A percentile compares a stretch with the other conserved stretches of the same genome.
Evolutionary conservation across 495 filamentous ascomycete species (phyloP).

Genomic region (Tricharina praecox): DNA sequence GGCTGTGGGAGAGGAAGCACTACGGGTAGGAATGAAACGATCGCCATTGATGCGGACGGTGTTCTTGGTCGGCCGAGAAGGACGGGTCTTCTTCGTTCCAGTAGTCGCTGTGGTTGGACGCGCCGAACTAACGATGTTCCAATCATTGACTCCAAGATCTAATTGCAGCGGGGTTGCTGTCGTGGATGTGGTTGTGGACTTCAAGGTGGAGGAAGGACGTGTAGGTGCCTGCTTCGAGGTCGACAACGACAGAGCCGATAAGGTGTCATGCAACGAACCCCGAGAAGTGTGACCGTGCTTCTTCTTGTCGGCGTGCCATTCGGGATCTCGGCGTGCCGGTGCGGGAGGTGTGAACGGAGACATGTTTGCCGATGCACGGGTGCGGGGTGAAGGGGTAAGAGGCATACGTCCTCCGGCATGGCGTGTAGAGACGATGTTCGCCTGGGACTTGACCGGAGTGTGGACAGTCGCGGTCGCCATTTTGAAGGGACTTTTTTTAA

Average conservation of each 20-base stretch:
- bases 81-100: constrained; percentile 55
- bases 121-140: constrained; percentile 63
- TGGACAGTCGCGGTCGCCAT: constrained; percentile 85
- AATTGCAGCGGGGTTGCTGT: constrained; percentile 51
- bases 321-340: constrained; percentile 15
- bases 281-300: constrained; percentile 15
- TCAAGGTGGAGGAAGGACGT: constrained; percentile 51
- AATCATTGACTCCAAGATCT: constrained; percentile 87
- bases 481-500: not conserved
- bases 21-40: constrained; percentile 88
- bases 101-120: constrained; percentile 41
- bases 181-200: constrained; percentile 74
- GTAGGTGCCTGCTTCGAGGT: constrained; percentile 31
- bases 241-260: constrained; percentile 19
- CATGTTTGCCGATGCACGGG: constrained; percentile 36
- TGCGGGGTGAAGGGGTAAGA: constrained; percentile 75
- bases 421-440: constrained; percentile 77
- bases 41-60: constrained; percentile 74
- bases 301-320: constrained; percentile 19
- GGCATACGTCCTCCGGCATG: constrained; percentile 90
- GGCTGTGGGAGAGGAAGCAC: constrained; percentile 71
- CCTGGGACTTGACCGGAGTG: constrained; percentile 85
- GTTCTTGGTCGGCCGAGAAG: constrained; percentile 51
- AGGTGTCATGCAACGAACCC: constrained; percentile 16
- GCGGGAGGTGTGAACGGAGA: constrained; percentile 65